Evolutionary conservation across 805 yeast species (phyloP), one percentile per base, ranked within the genome.

Genomic region (Starmerella apicola): DNA sequence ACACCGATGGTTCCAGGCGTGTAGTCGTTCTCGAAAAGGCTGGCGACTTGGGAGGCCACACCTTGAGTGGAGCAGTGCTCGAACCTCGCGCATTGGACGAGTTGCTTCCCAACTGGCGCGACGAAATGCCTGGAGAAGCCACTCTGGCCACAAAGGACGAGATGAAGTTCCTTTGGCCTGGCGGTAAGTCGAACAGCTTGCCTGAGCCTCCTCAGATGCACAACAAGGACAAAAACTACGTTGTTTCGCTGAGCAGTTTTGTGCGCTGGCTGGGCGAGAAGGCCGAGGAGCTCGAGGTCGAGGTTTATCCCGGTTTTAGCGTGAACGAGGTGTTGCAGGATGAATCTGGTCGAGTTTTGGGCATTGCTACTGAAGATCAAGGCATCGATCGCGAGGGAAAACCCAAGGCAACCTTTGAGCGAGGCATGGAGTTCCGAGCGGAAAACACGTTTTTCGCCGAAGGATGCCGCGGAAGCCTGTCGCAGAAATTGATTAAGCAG

Each of bases 351-450:
- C 69, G 71, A 5, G 81, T 91, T 19, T 70, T 70, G 43, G 98
- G 98, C 44, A 86, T 88, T 4, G 95, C 95, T 5, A 91, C 98
- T 2, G 81, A 80, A 51, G 98, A 91, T 59, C 73, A 79, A 76
- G 98, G 98, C 13, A 63, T 91, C 15, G 70, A 76, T 36, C 78
- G 75, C 50, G 61, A 69, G 42, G 95, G 95, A 16, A 57, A 65
- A 25, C 94, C 95, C 23, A 81, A 78, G 53, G 81, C 72, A 48
- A 67, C 73, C n/a, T 91, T 83, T 60, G 95, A 91, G 61, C 71
- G 94, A 49, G 98, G 98, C 20, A 82, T 91, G 95, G 97, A 84
- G 60, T 91, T 91, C 60, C 91, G 79, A 51, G 83, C 98, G 4
- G 74, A 91, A 52, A 67, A 78, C 44, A 86, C 96, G 0, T 80